Evolutionary conservation across 257 asterid genomes (phyloP), one percentile per base, ranked within the genome.

Genomic region (Perilla frutescens): DNA sequence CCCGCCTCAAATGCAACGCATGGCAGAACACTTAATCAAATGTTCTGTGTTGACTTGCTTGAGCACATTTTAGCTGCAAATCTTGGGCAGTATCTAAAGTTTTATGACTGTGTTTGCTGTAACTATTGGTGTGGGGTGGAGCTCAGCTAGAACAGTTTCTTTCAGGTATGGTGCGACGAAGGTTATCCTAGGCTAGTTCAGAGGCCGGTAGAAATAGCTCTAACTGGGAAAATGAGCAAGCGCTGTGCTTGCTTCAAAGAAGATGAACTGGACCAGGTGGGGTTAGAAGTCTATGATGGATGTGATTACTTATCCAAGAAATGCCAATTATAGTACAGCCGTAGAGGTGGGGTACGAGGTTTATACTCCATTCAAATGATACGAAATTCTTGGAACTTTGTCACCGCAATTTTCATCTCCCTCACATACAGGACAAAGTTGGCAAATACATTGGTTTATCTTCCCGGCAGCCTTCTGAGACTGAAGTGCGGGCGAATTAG

Each of bases 151-250:
- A 64, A 66, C 57, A 15, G 7, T 13, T 56, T 73, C 1, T 78
- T 71, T 81, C 95, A 89, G 98, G 91, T 92, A 47, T 93, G 98
- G 97, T 93, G 98, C 53, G 96, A 93, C 11, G 90, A 91, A 66
- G 98, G 98, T 10, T 91, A 87, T 74, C 98, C 98, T 6, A 87
- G 98, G 78, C 76, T 93, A 61, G 97, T 93, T 45, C 91, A 89
- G 81, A 88, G 96, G 66, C 97, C 97, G 5, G 26, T 70, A 12
- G 97, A 91, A 72, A 88, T 91, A 82, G 98, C 96, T 5, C n/a
- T 93, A 75, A 88, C 95, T 0, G 97, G 97, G 65, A 93, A 88
- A 80, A 87, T 89, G 89, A 89, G 97, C 84, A 91, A 89, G 77
- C 88, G 96, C 0, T 93, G 97, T 61, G 96, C 86, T 64, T 91